phyloP scores from a whole-genome alignment of 192 early-diverging fungal genomes.

The Pecoramyces ruminantium region DNA sequence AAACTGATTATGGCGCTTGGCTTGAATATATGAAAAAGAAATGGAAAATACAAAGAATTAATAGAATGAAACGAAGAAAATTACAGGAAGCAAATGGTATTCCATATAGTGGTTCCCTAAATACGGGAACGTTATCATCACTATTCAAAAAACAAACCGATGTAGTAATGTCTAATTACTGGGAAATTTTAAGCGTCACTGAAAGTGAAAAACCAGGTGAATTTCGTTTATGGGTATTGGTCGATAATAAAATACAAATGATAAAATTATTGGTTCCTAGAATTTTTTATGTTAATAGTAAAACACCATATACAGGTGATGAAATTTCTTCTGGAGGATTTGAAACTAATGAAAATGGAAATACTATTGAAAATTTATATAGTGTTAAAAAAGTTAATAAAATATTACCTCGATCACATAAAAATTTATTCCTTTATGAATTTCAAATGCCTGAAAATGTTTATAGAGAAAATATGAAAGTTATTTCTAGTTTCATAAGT shows the following conservation, averaged over 20 bases:
- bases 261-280: constrained; percentile 65
- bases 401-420: constrained; percentile 64
- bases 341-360: background rate
- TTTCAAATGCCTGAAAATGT: constrained; percentile 64
- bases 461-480: constrained; percentile 51
- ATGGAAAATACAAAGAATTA: constrained; percentile 2
- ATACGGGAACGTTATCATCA: background rate
- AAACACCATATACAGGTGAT: constrained; percentile 28
- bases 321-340: constrained; percentile 4
- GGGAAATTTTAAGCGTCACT: constrained; percentile 76
- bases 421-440: constrained; percentile 54
- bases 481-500: constrained; percentile 64
- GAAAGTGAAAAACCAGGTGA: constrained; percentile 72
- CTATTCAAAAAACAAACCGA: constrained; percentile 57
- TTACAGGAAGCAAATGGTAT: background rate
- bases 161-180: constrained; percentile 40
- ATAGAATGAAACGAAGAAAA: background rate
- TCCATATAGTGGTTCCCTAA: background rate
- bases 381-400: constrained; percentile 4
- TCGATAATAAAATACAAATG: constrained; percentile 46
- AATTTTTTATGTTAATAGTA: constrained; percentile 66
- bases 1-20: constrained; percentile 1
- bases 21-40: constrained; percentile 9
- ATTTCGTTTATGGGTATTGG: constrained; percentile 70
- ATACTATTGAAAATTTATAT: background rate